These are phyloP conservation scores for Diplodia mutila DNA, from an alignment of 2,329 filamentous ascomycete species.

Conservation along the genomic window DNA sequence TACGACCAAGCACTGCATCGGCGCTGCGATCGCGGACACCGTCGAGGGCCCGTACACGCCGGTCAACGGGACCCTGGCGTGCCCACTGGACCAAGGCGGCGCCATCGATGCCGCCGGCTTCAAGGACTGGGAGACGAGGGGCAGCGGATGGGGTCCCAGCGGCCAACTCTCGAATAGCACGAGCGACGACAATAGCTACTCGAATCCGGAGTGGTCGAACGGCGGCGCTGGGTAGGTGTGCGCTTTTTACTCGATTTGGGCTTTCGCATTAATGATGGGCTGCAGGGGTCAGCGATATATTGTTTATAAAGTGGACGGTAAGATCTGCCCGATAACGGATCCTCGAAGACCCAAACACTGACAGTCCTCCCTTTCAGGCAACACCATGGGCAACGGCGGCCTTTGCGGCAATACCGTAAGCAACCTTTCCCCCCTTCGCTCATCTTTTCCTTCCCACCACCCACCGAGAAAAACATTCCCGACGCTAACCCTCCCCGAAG, in stretches of 20 bases:
- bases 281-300: slow-evolving; percentile 51
- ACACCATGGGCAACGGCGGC: slow-evolving; percentile 22
- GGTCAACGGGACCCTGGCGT: slow-evolving; percentile 54
- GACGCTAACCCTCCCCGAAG: neutral
- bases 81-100: slow-evolving; percentile 53
- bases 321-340: slow-evolving; percentile 38
- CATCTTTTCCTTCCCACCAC: no score
- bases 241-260: neutral
- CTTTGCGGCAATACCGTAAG: slow-evolving; percentile 23
- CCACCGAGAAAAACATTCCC: neutral
- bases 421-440: neutral
- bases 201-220: slow-evolving; percentile 1
- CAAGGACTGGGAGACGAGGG: slow-evolving; percentile 27
- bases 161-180: slow-evolving; percentile 44
- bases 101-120: slow-evolving; percentile 68
- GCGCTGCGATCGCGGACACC: slow-evolving; percentile 56
- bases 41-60: slow-evolving; percentile 60
- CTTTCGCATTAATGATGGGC: neutral
- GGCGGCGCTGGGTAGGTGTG: slow-evolving; percentile 3
- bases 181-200: slow-evolving; percentile 49
- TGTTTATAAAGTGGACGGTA: slow-evolving; percentile 69
- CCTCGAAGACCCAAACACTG: neutral
- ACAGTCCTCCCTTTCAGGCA: slow-evolving; percentile 9
- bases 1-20: slow-evolving; percentile 59
- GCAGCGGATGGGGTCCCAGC: slow-evolving; percentile 17